phyloP scores from a whole-genome alignment of 148 eudicot genomes.

The Diospyros lotus region DNA sequence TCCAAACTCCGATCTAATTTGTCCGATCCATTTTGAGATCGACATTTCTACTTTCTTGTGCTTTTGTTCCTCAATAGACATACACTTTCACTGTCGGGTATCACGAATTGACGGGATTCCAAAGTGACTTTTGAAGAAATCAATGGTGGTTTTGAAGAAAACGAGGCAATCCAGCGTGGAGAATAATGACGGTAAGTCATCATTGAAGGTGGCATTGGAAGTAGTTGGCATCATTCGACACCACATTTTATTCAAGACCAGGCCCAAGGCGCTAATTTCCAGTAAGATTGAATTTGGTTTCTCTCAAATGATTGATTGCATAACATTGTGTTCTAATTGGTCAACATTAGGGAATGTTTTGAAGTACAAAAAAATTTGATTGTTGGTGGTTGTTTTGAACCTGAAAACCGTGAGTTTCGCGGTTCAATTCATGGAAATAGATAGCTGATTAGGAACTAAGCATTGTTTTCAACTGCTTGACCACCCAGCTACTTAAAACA shows the following conservation, averaged over 20 bases:
- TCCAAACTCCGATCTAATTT: background rate
- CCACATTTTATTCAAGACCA: conserved; percentile 78
- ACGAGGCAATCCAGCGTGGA: conserved; percentile 29
- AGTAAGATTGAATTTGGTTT: conserved; percentile 27
- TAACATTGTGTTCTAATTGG: too few relatives aligned
- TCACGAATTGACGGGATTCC: conserved; percentile 84
- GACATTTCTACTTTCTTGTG: background rate
- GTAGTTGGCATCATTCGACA: conserved; percentile 81
- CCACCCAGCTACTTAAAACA: too few relatives aligned
- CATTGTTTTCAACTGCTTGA: too few relatives aligned
- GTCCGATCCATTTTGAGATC: background rate
- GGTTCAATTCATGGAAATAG: too few relatives aligned
- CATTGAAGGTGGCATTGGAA: conserved; percentile 55
- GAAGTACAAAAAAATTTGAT: too few relatives aligned
- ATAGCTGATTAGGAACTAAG: too few relatives aligned
- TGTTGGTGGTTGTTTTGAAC: too few relatives aligned
- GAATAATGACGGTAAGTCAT: conserved; percentile 10
- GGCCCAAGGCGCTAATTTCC: conserved; percentile 84
- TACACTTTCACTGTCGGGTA: conserved; percentile 88
- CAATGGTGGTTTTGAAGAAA: conserved; percentile 78
- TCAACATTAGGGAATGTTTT: too few relatives aligned
- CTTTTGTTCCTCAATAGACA: conserved; percentile 39
- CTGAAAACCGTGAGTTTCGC: too few relatives aligned
- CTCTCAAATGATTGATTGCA: too few relatives aligned
- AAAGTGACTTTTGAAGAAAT: conserved; percentile 81